Base-by-base conservation (phyloP, 2,329 filamentous ascomycete genomes). In the Colletotrichum sp. region DNA sequence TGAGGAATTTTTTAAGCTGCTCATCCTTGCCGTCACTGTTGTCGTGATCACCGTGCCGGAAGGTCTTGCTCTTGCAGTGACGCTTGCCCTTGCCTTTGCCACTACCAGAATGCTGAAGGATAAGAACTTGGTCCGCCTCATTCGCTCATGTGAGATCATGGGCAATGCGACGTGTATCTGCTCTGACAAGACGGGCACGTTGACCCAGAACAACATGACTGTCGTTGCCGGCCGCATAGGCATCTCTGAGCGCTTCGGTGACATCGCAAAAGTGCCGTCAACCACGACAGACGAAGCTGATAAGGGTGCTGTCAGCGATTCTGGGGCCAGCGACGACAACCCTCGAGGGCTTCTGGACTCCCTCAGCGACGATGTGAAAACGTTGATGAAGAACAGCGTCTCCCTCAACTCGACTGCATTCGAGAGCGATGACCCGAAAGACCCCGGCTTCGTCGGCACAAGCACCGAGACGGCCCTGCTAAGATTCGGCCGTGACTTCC, bases 141-240 rank as follows among this genome's bases (percentile, higher is more conserved):
- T 93, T 30, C 87, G 89, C 66, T 91, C 91, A 2, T 92, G 90
- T 78, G 91, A 93, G 79, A 92, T 90, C 9, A 93, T 93, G 91
- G 91, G 91, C 21, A 92, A 92, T 78, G 90, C 90, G 10, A 93
- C 91, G 0, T 91, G 89, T 13, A 89, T 93, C 66, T 93, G 92
- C 80, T 93, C 91, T 1, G 92, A 93, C 79, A 93, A 93, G 81
- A 93, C 92, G 0, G 92, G 92, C 6, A 93, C 92, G 2, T 84
- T 93, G 28, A 93, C 92, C 0, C 89, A 92, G 78, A 92, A 93
- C 77, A 89, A 90, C 77, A 93, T 93, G 91, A 90, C 86, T 4
- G 89, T 92, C 3, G 90, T 92, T 16, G 86, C 88, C 26, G 91
- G 91, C 8, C 90, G 89, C 7, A 80, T 93, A n/a, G 91, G 91